These are phyloP conservation scores for Penicillium griseofulvum DNA, from an alignment of 2,329 filamentous ascomycete genomes.

Conservation along the genomic window DNA sequence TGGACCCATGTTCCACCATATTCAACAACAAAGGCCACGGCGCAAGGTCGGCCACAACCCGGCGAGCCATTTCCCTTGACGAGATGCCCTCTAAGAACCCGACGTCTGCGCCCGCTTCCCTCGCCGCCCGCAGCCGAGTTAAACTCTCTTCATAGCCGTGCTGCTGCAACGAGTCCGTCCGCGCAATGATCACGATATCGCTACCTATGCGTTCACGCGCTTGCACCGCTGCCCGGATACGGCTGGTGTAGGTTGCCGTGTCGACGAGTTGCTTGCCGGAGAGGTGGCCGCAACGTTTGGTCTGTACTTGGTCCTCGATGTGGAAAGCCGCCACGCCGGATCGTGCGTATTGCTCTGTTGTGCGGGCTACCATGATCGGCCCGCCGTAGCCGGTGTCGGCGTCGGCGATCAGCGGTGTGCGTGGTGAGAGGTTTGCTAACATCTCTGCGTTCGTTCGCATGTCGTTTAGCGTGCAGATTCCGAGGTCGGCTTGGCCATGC, in stretches of 20 bases:
- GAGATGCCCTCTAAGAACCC: slow-evolving; percentile 45
- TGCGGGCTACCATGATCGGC: slow-evolving; percentile 49
- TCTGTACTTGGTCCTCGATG: slow-evolving; percentile 57
- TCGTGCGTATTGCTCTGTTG: slow-evolving; percentile 51
- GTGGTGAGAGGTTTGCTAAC: slow-evolving; percentile 52
- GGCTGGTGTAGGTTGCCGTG: slow-evolving; percentile 32
- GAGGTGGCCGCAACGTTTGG: slow-evolving; percentile 44
- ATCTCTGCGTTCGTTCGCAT: slow-evolving; percentile 55
- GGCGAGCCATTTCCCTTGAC: slow-evolving; percentile 37
- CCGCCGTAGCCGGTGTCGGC: slow-evolving; percentile 57
- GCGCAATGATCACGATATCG: slow-evolving; percentile 48
- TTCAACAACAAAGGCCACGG: slow-evolving; percentile 44
- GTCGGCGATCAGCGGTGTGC: slow-evolving; percentile 53
- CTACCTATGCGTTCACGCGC: slow-evolving; percentile 34
- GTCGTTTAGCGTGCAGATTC: slow-evolving; percentile 51
- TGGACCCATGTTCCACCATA: slow-evolving; percentile 46
- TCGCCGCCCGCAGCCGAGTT: slow-evolving; percentile 39
- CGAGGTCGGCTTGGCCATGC: slow-evolving; percentile 51
- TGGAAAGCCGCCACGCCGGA: slow-evolving; percentile 57
- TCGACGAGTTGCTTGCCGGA: slow-evolving; percentile 42
- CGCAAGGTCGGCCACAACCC: slow-evolving; percentile 36
- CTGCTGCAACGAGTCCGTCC: slow-evolving; percentile 40
- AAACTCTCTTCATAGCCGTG: slow-evolving; percentile 43
- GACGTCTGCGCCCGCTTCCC: slow-evolving; percentile 42
- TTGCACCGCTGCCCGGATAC: slow-evolving; percentile 40